These are phyloP conservation scores for Lichtheimia corymbifera DNA, from an alignment of 371 early-diverging fungal genomes.

Conservation along the genomic window DNA sequence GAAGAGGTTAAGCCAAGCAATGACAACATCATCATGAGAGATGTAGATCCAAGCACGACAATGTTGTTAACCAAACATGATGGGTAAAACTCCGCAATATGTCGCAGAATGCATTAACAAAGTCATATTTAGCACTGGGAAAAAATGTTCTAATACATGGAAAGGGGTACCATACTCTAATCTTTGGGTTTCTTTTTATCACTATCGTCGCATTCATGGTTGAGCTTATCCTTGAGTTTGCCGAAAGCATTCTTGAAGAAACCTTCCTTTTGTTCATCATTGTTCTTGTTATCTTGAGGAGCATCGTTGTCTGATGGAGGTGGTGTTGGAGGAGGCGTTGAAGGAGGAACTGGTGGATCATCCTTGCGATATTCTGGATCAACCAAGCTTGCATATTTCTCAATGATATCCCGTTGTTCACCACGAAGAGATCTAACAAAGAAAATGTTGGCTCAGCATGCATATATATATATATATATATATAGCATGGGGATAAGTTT, in stretches of 20 bases:
- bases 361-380: slow-evolving; percentile 31
- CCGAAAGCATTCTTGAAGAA: slow-evolving; percentile 38
- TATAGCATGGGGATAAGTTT: slow-evolving; percentile 3
- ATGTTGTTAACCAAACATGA: no score
- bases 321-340: slow-evolving; percentile 13
- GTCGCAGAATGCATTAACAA: no score
- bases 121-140: no score
- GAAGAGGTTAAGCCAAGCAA: no score
- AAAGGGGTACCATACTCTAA: neutral
- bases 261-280: slow-evolving; percentile 10
- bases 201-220: slow-evolving; percentile 19
- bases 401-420: slow-evolving; percentile 38
- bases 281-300: neutral
- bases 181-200: slow-evolving; percentile 2
- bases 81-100: no score
- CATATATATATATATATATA: neutral
- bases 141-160: no score
- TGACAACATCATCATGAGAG: no score
- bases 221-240: slow-evolving; percentile 28
- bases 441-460: neutral
- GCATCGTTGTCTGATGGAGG: slow-evolving; percentile 15
- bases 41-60: no score
- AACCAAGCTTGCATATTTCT: slow-evolving; percentile 36
- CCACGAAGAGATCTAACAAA: slow-evolving; percentile 28
- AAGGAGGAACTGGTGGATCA: slow-evolving; percentile 10